phyloP scores from a whole-genome alignment of 176 grass and related monocot genomes.

The Miscanthus lutarioriparius region DNA sequence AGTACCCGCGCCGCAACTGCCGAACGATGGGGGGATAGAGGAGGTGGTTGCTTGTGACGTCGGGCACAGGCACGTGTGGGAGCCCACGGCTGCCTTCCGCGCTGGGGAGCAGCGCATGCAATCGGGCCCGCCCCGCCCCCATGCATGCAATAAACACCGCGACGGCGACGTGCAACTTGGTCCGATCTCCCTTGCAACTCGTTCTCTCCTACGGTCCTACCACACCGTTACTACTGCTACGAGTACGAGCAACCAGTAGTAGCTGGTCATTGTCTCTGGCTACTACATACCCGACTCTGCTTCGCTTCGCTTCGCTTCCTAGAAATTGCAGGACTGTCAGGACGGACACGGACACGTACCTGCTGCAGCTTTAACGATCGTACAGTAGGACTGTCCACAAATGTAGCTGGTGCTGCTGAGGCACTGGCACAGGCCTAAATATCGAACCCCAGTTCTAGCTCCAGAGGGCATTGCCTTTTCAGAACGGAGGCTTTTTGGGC shows the following conservation, averaged over 20 bases:
- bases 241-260: neutral
- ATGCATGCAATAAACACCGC: slow-evolving; percentile 34
- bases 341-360: neutral
- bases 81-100: slow-evolving; percentile 29
- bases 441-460: neutral
- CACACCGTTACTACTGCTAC: neutral
- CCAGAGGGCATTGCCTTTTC: neutral
- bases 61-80: slow-evolving; percentile 48
- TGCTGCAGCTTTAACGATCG: neutral
- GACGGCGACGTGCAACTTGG: slow-evolving; percentile 49
- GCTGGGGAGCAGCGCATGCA: slow-evolving; percentile 30
- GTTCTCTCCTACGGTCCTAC: neutral
- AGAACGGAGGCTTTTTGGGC: slow-evolving; percentile 14
- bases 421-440: neutral
- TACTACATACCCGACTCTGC: no score
- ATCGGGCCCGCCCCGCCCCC: slow-evolving; percentile 9
- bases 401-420: neutral
- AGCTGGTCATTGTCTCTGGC: neutral
- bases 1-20: neutral
- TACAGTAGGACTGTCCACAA: slow-evolving; percentile 24
- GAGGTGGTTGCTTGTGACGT: slow-evolving; percentile 35
- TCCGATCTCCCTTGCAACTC: neutral
- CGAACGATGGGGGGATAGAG: neutral
- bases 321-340: neutral
- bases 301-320: neutral